Evolutionary conservation across 306 rosid genomes (phyloP).

Genomic region (Sophora flavescens): DNA sequence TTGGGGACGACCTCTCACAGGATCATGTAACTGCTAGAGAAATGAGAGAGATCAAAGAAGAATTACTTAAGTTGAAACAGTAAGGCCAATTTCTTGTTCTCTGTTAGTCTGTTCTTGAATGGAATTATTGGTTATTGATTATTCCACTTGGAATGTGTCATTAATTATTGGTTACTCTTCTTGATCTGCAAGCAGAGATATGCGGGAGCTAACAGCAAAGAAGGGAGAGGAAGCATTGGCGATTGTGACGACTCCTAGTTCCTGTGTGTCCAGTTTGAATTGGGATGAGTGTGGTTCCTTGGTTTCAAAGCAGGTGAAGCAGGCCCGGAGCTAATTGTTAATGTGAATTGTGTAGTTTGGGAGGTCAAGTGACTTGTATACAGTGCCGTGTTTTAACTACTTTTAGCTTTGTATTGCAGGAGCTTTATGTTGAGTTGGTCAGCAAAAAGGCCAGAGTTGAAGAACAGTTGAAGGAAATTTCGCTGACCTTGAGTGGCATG

Average conservation of each 20-base stretch:
- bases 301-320: conserved; percentile 58
- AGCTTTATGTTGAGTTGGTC: conserved; percentile 54
- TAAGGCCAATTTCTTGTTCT: conserved; percentile 39
- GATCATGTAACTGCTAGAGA: conserved; percentile 60
- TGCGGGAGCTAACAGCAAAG: conserved; percentile 50
- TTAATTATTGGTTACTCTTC: background rate
- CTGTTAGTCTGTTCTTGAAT: background rate
- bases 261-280: conserved; percentile 49
- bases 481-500: conserved; percentile 52
- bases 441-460: conserved; percentile 64
- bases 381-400: conserved; percentile 3
- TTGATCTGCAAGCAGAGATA: conserved; percentile 50
- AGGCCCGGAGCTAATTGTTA: background rate
- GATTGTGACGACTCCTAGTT: conserved; percentile 50
- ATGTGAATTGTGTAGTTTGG: background rate
- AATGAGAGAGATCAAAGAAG: conserved; percentile 64
- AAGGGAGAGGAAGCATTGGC: conserved; percentile 57
- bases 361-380: background rate
- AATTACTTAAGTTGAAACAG: conserved; percentile 67
- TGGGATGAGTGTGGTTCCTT: conserved; percentile 53
- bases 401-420: conserved; percentile 52
- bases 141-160: conserved; percentile 5
- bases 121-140: background rate
- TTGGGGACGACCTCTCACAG: conserved; percentile 75
- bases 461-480: conserved; percentile 64